Evolutionary conservation across 495 filamentous ascomycete species (phyloP), one percentile per base, ranked within the genome.

Genomic region (Zalerion maritima): DNA sequence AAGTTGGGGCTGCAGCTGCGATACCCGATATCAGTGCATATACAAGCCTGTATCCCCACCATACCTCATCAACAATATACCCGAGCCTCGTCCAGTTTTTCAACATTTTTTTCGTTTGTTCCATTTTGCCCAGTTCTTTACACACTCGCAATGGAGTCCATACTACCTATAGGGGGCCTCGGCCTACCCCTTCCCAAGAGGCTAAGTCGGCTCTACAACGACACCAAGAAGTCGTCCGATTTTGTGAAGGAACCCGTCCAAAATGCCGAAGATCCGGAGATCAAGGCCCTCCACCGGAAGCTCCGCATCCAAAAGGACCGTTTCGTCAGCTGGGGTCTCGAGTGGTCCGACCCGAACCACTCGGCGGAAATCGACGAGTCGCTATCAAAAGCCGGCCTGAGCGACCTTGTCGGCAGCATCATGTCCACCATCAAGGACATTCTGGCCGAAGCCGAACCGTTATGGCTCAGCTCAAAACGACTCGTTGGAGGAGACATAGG

Each of bases 351-450:
- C 41, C 61, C 64, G 3, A 54, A 50, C 36, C 64, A 69, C 44
- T 58, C 63, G 24, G 71, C 78, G 38, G 83, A 81, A 39, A 92
- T 92, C 46, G 85, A 93, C 47, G 81, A 85, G 46, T 79, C 78
- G 0, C 57, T 91, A 17, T 80, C 74, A 33, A 70, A 78, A 33
- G 85, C 85, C 28, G 85, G 85, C 17, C 66, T 87, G 31, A 84
- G 79, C 38, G 81, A 91, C 54, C 66, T 87, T 2, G 86, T 93
- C 7, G 73, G 73, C 26, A 89, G 81, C 48, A 82, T 93, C 29
- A 80, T 94, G 73, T 72, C 71, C 12, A 82, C 79, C 4, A 93
- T 93, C 46, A 82, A 83, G 50, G 81, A 84, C 33, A 74, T 86
- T 14, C 63, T 92, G 20, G 78, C 81, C 24, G 80, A 91, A 45